Evolutionary conservation across 2,329 filamentous ascomycete species (phyloP).

Genomic region (Thielaviopsis ethacetica): DNA sequence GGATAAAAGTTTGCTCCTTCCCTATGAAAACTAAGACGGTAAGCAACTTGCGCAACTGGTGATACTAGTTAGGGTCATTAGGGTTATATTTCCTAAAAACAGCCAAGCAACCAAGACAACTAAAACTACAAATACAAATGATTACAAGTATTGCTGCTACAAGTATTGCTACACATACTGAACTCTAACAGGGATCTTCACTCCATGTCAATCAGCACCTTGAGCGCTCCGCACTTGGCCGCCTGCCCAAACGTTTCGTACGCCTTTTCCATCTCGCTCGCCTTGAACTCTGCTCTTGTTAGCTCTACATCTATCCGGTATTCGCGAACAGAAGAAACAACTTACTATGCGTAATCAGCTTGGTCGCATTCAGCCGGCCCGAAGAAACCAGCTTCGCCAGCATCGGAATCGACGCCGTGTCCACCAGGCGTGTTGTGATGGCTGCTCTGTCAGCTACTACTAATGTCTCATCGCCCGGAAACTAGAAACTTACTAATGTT

Average conservation of each 20-base stretch:
- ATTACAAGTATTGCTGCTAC: too few relatives aligned
- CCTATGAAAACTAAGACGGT: too few relatives aligned
- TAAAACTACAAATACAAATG: not conserved
- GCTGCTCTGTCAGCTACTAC: slow-evolving; percentile 16
- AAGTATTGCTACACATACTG: too few relatives aligned
- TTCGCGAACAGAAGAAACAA: slow-evolving; percentile 1
- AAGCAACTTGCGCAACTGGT: not conserved
- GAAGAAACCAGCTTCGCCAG: slow-evolving; percentile 28
- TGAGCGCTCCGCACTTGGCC: slow-evolving; percentile 25
- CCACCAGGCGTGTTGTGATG: slow-evolving; percentile 31
- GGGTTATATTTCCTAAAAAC: not conserved
- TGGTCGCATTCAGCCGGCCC: slow-evolving; percentile 24
- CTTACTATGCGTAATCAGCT: slow-evolving; percentile 30
- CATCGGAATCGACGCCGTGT: slow-evolving; percentile 31
- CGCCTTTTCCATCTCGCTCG: slow-evolving; percentile 26
- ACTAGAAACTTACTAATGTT: slow-evolving; percentile 29
- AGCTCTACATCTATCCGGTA: not conserved
- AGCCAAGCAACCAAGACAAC: too few relatives aligned
- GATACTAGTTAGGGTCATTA: not conserved
- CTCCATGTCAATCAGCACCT: slow-evolving; percentile 24
- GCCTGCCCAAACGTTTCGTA: slow-evolving; percentile 27
- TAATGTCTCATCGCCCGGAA: not conserved
- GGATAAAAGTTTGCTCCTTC: not conserved
- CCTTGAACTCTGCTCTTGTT: slow-evolving; percentile 21
- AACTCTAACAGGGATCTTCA: not conserved